Evolutionary conservation across 2,329 filamentous ascomycete genomes (phyloP).

Genomic region (Emergomyces orientalis): DNA sequence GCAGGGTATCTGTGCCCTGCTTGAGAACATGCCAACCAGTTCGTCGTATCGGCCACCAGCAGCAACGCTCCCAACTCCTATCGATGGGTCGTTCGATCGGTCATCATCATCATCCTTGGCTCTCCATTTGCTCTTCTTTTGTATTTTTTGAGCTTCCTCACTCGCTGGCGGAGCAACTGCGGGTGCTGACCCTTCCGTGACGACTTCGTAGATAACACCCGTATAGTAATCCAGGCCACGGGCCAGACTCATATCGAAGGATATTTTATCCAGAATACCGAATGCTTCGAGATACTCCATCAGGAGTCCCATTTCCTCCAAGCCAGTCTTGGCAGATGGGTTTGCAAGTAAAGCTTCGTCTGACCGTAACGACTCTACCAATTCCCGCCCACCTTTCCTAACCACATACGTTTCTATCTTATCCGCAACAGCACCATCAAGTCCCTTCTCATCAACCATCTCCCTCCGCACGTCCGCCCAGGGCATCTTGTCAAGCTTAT

Average conservation of each 20-base stretch:
- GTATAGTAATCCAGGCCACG: conserved; percentile 92
- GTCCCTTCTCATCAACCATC: conserved; percentile 86
- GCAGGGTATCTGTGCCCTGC: conserved; percentile 77
- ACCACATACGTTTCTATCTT: conserved; percentile 79
- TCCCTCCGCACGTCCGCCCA: conserved; percentile 86
- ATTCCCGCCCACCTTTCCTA: conserved; percentile 62
- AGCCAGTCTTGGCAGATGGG: conserved; percentile 64
- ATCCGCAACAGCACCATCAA: conserved; percentile 68
- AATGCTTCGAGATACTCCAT: conserved; percentile 77
- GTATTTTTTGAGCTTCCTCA: conserved; percentile 35
- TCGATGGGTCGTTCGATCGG: conserved; percentile 65
- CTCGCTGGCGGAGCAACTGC: conserved; percentile 33
- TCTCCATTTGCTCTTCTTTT: conserved; percentile 46
- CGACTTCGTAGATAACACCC: conserved; percentile 79
- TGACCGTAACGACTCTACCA: conserved; percentile 59
- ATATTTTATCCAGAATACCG: conserved; percentile 61
- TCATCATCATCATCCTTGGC: conserved; percentile 51
- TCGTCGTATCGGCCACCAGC: conserved; percentile 89
- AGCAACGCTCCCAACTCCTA: conserved; percentile 79
- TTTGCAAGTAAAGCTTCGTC: conserved; percentile 63
- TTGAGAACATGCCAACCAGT: conserved; percentile 86
- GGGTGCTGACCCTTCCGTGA: conserved; percentile 69
- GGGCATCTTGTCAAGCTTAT: conserved; percentile 88
- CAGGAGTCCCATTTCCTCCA: conserved; percentile 70
- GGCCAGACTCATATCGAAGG: conserved; percentile 82